Evolutionary conservation across 495 filamentous ascomycete genomes (phyloP), one percentile per base, ranked within the genome.

Genomic region (Penicillium lividum): DNA sequence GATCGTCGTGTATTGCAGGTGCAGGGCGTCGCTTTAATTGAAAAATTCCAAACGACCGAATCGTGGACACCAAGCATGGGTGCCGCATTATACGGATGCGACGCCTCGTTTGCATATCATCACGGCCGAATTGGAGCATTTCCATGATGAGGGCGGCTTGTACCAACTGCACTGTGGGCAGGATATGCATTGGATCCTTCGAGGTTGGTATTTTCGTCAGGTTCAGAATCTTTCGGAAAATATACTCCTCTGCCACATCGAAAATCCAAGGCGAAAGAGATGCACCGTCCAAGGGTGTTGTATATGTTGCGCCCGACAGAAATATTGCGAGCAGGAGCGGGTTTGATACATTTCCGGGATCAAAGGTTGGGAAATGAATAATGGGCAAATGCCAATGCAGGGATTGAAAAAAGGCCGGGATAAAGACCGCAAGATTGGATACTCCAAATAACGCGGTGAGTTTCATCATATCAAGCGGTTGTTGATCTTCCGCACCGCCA

Each of bases 371-470:
- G 18, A 71, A 75, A 62, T 77, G 74, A 1, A 77, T 68, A 33
- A 77, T 66, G 0, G 74, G 73, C 11, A 75, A 51, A 56, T 77
- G 73, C 71, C 72, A 74, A 43, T 77, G 68, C 0, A 75, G 61
- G 15, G 70, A 68, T n/a, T 73, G 67, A 28, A 77, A 77, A 53
- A 72, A 77, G 4, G 60, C 71, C n/a, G 69, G 70, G 27, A 77
- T 68, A 28, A 73, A 77, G 11, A 49, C 44, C 0, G 68, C 66
- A 15, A 77, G 65, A 59, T 73, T 75, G 1, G 68, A 61, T 6
- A 67, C 63, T 3, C 66, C 68, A 4, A 77, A 68, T 5, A 75
- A 56, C 1, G 68, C 42, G 15, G 63, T 58, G 3, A 73, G 52
- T 7, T 71, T 63, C 43, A 62, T 53, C 1, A 65, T 61, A 25